phyloP scores from a whole-genome alignment of 1,284 basidiomycete species.

The Exobasidium rhododendri region DNA sequence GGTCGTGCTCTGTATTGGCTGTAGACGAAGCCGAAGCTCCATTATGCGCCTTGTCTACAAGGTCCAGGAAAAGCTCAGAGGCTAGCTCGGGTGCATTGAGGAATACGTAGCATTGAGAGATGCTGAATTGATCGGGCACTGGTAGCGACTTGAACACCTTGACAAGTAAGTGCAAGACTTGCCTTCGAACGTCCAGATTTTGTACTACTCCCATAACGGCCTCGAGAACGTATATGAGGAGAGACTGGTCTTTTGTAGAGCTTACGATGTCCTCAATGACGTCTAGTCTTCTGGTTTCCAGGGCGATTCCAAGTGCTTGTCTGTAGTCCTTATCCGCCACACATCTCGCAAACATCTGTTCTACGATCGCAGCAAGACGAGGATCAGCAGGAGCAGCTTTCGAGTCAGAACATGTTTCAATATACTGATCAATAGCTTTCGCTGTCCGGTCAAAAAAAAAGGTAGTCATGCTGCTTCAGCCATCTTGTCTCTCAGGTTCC shows the following conservation, averaged over 20 bases:
- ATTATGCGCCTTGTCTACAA: conserved; percentile 42
- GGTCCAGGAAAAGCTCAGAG: conserved; percentile 42
- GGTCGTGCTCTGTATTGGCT: conserved; percentile 44
- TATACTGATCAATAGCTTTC: conserved; percentile 54
- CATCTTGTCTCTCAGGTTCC: too few species aligned
- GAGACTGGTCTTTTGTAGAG: conserved; percentile 38
- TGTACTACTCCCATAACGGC: conserved; percentile 47
- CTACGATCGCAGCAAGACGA: conserved; percentile 46
- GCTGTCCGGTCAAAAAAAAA: conserved; percentile 19
- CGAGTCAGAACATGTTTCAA: conserved; percentile 23
- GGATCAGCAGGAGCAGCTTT: conserved; percentile 22
- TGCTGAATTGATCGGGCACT: conserved; percentile 51
- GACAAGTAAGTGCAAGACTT: conserved; percentile 53
- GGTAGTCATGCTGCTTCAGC: too few species aligned
- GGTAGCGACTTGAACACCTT: conserved; percentile 50
- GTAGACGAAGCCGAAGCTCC: conserved; percentile 31
- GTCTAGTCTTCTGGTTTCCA: conserved; percentile 50
- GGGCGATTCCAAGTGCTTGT: conserved; percentile 52
- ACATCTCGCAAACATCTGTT: conserved; percentile 53
- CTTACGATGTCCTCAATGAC: conserved; percentile 50
- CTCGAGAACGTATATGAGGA: conserved; percentile 52
- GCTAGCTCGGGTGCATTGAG: conserved; percentile 47
- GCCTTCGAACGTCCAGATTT: conserved; percentile 37
- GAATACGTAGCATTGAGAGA: conserved; percentile 54
- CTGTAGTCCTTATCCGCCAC: conserved; percentile 46